Percentiles rank a stretch among this genome's conserved stretches.
Evolutionary conservation across 78 protist species (phyloP).

Genomic region (Pigoraptor vietnamica): DNA sequence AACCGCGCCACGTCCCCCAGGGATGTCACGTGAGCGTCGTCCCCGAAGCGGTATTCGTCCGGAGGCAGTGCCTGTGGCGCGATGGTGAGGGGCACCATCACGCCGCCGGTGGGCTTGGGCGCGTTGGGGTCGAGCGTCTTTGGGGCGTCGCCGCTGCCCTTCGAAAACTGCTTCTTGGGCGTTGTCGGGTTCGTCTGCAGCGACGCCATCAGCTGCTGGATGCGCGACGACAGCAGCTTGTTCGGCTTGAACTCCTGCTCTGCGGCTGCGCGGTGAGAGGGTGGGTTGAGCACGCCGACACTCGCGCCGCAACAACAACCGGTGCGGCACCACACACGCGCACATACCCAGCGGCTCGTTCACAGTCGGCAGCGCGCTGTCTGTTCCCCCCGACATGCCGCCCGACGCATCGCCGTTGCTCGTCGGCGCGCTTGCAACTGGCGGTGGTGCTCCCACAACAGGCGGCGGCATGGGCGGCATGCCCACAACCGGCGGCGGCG

Average conservation of each 20-base stretch:
- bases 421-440: too few relatives aligned
- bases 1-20: background rate
- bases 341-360: background rate
- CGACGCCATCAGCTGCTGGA: background rate
- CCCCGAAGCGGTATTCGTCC: background rate
- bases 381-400: background rate
- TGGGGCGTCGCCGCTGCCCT: background rate
- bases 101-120: background rate
- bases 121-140: background rate
- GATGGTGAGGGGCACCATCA: background rate
- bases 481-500: background rate
- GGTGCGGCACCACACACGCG: background rate
- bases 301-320: too few relatives aligned
- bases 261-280: background rate
- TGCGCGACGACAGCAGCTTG: background rate
- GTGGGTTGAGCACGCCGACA: too few relatives aligned
- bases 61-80: background rate
- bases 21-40: background rate
- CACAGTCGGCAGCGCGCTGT: background rate
- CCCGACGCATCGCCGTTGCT: too few relatives aligned
- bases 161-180: background rate
- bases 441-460: too few relatives aligned
- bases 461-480: background rate
- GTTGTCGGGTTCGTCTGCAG: background rate
- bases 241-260: background rate